Conservation (phyloP, 495 filamentous ascomycete genomes). For the Xylaria sp. region DNA sequence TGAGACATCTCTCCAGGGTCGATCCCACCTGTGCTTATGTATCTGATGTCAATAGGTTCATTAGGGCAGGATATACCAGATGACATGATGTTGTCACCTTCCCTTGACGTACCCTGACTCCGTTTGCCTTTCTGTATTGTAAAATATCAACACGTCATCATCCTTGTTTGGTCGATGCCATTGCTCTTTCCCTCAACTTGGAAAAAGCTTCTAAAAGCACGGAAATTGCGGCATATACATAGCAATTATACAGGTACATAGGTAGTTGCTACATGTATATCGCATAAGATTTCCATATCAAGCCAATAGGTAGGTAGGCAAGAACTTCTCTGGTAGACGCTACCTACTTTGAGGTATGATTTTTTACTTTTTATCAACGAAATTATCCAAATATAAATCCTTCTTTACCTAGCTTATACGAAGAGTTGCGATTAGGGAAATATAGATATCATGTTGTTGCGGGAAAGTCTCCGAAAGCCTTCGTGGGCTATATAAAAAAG, state of each 20-base stretch:
- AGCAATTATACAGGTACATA: not conserved
- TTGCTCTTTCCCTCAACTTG: not conserved
- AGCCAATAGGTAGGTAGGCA: too few relatives aligned
- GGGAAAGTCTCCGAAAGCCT: not conserved
- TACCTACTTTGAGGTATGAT: not conserved
- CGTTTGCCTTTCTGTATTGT: not conserved
- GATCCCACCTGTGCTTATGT: not conserved
- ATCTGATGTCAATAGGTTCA: not conserved
- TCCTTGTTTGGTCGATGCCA: not conserved
- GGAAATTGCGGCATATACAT: not conserved
- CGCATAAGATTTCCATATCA: not conserved
- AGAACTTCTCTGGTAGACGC: too few relatives aligned
- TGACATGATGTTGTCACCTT: not conserved
- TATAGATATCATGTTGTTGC: not conserved
- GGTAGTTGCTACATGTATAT: not conserved
- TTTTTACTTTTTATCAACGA: not conserved
- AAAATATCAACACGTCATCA: not conserved
- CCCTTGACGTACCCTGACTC: not conserved
- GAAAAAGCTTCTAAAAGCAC: not conserved
- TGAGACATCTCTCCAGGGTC: not conserved
- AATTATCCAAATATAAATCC: not conserved
- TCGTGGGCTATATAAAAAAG: not conserved
- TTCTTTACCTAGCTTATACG: not conserved
- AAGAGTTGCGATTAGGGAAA: not conserved
- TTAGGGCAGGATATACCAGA: not conserved